Conservation (phyloP, 805 yeast genomes). For the Sugiyamaella floridensis region DNA sequence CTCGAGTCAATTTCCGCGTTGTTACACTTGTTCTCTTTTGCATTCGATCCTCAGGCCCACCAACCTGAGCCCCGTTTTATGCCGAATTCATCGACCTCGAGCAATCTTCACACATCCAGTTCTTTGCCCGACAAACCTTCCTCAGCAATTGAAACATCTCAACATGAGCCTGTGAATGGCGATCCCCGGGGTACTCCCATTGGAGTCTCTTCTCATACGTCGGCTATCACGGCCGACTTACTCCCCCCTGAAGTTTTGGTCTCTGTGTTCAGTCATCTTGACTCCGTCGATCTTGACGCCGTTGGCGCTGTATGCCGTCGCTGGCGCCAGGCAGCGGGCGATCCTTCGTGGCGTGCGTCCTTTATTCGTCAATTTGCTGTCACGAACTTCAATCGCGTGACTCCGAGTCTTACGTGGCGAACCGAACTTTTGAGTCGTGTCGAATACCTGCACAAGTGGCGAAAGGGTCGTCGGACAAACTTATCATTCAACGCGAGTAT, state of each 20-base stretch:
- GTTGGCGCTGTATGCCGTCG: constrained; percentile 23
- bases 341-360: constrained; percentile 26
- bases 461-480: constrained; percentile 21
- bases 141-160: neutral
- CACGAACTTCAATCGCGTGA: constrained; percentile 20
- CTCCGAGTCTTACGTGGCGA: constrained; percentile 25
- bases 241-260: constrained; percentile 24
- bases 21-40: no score
- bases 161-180: neutral
- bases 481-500: constrained; percentile 22
- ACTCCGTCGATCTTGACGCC: constrained; percentile 22
- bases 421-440: constrained; percentile 23
- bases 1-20: no score
- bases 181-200: neutral
- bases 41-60: no score
- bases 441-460: constrained; percentile 25
- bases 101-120: neutral
- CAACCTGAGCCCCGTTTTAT: no score
- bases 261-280: constrained; percentile 20
- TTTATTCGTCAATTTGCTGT: constrained; percentile 23
- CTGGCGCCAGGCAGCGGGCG: constrained; percentile 27
- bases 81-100: neutral
- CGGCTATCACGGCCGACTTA: constrained; percentile 1
- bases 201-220: neutral
- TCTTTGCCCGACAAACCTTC: neutral